Conservation (phyloP, 495 filamentous ascomycete species). For the Xylaria bambusicola region DNA sequence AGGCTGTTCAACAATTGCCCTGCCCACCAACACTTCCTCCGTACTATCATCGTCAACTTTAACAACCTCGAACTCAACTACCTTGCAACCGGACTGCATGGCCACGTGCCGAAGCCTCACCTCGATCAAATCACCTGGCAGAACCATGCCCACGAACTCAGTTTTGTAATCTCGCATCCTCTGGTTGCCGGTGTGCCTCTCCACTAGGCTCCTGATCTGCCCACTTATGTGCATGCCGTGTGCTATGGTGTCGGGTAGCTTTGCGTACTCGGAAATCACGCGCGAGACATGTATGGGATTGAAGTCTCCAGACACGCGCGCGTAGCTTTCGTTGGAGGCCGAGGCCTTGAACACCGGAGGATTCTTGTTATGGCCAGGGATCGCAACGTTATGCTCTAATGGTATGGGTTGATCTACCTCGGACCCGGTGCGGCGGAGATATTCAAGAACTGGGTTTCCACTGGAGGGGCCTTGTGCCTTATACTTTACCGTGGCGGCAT, state of each 20-base stretch:
- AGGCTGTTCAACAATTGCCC: slow-evolving; percentile 87
- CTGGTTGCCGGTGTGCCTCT: too few relatives aligned
- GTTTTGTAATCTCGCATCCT: too few relatives aligned
- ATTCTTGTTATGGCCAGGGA: too few relatives aligned
- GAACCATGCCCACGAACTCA: slow-evolving; percentile 81
- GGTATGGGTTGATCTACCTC: too few relatives aligned
- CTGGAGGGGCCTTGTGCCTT: too few relatives aligned
- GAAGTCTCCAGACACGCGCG: slow-evolving; percentile 83
- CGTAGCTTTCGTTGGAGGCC: slow-evolving; percentile 86
- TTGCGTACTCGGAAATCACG: slow-evolving; percentile 81
- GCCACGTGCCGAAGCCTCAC: slow-evolving; percentile 82
- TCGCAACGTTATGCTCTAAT: too few relatives aligned
- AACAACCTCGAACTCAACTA: slow-evolving; percentile 82
- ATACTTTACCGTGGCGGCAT: too few relatives aligned
- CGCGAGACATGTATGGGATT: slow-evolving; percentile 89
- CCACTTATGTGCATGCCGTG: slow-evolving; percentile 92
- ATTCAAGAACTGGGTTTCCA: too few relatives aligned
- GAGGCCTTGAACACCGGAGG: too few relatives aligned
- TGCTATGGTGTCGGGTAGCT: slow-evolving; percentile 81
- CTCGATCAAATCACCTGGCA: slow-evolving; percentile 80
- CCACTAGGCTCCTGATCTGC: too few relatives aligned
- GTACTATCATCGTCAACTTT: slow-evolving; percentile 74
- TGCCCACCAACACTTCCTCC: slow-evolving; percentile 78
- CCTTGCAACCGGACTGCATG: slow-evolving; percentile 86
- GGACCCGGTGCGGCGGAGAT: too few relatives aligned